Evolutionary conservation across 306 rosid species (phyloP).

Genomic region (apple (Malus domestica)): ASM211411v1 NC_041799.1:15521501-15522000

Average conservation of each 20-base stretch:
- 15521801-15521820: constrained; percentile 84
- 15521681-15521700: constrained; percentile 83
- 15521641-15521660: constrained; percentile 98
- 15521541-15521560: constrained; percentile 74
- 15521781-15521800: constrained; percentile 51
- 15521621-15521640: constrained; percentile 96
- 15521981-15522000: constrained; percentile 11
- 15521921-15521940: constrained; percentile 75
- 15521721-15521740: constrained; percentile 79
- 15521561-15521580: constrained; percentile 79
- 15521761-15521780: constrained; percentile 38
- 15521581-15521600: constrained; percentile 59
- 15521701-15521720: constrained; percentile 71
- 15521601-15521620: constrained; percentile 95
- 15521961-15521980: constrained; percentile 10
- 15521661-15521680: constrained; percentile 84
- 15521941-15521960: constrained; percentile 45
- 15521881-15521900: constrained; percentile 34
- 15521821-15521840: constrained; percentile 86
- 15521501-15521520: constrained; percentile 36
- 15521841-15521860: constrained; percentile 42
- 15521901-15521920: constrained; percentile 47
- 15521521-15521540: constrained; percentile 67
- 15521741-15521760: constrained; percentile 35
- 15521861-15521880: constrained; percentile 42